Base-by-base conservation (phyloP, 176 grass and related monocot genomes). In the Aegilops longissima region DNA sequence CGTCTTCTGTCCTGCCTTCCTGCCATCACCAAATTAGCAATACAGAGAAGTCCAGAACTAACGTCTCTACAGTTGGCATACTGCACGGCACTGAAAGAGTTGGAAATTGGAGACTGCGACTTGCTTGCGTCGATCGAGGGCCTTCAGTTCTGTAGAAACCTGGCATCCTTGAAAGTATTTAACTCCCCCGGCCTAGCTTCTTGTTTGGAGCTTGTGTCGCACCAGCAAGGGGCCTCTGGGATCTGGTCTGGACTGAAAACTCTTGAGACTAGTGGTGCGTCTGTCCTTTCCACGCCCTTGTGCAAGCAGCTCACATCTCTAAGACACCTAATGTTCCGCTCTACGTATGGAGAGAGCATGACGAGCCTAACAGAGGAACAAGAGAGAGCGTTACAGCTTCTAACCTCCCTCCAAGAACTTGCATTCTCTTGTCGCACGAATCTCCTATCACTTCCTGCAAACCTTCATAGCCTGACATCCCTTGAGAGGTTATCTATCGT, bases 381-480 rank as follows among this genome's bases (percentile, higher is more conserved):
- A 29, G 70, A 87, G 27, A 9, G 20, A 5, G 59, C 85, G 9
- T 35, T 70, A 0, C 66, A 73, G 67, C 68, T 82, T 45, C 79
- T 88, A 17, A 81, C 68, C 56, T 66, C 79, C 18, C 67, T 88
- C 13, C 23, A 54, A 27, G 0, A 2, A 0, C 64, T 88, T 27
- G 0, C 0, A 40, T 40, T 40, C 1, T 20, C n/a, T 0, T 0
- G 0, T 0, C 18, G 0, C 10, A 3, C 0, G 31, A 30, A 88
- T 23, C 68, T 88, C 52, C 0, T 12, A 0, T 88, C 68, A 56
- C 47, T 88, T 40, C 86, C 86, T 66, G 40, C 70, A 52, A 34
- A 73, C 13, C 25, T 82, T 1, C 2, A 12, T 20, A 44, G 10
- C 17, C 35, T 87, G 27, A 31, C 51, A 59, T 87, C 78, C 52